phyloP scores from a whole-genome alignment of 805 yeast species.

The Pichia nakasei region DNA sequence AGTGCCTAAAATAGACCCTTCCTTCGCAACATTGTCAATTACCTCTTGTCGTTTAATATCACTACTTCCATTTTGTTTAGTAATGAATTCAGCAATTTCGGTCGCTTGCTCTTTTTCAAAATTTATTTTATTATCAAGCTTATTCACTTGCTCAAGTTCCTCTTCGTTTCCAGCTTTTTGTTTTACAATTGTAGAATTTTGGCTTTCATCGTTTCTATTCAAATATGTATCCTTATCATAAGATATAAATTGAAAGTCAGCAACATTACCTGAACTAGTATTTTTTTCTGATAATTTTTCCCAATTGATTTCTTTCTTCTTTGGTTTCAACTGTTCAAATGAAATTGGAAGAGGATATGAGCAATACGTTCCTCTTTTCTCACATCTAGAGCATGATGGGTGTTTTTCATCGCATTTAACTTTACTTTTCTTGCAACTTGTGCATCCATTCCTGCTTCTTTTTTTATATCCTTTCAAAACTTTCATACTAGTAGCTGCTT shows the following conservation, averaged over 20 bases:
- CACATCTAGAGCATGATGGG: conserved; percentile 15
- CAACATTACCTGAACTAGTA: background rate
- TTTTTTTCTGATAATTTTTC: background rate
- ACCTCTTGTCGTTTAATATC: too few relatives aligned
- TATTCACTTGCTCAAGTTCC: too few relatives aligned
- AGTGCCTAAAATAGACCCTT: too few relatives aligned
- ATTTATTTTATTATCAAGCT: too few relatives aligned
- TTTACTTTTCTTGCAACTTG: conserved; percentile 15
- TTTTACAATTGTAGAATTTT: too few relatives aligned
- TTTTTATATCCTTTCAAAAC: background rate
- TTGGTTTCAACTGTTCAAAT: background rate
- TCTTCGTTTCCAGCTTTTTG: too few relatives aligned
- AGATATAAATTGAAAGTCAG: background rate
- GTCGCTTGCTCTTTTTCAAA: too few relatives aligned
- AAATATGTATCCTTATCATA: background rate
- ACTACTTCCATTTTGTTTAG: too few relatives aligned
- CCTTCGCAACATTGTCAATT: too few relatives aligned
- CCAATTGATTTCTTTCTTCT: background rate
- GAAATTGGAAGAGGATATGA: conserved; percentile 2
- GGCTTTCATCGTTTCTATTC: background rate
- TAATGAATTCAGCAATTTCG: too few relatives aligned
- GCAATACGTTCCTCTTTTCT: conserved; percentile 1
- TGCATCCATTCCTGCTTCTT: conserved; percentile 8
- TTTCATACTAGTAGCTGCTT: conserved; percentile 5
- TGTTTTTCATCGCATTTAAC: conserved; percentile 18